Percentiles rank a stretch among this genome's conserved stretches.
These are phyloP conservation scores for Xylaria sp. DNA, from an alignment of 2,329 filamentous ascomycete species.

Conservation along the genomic window DNA sequence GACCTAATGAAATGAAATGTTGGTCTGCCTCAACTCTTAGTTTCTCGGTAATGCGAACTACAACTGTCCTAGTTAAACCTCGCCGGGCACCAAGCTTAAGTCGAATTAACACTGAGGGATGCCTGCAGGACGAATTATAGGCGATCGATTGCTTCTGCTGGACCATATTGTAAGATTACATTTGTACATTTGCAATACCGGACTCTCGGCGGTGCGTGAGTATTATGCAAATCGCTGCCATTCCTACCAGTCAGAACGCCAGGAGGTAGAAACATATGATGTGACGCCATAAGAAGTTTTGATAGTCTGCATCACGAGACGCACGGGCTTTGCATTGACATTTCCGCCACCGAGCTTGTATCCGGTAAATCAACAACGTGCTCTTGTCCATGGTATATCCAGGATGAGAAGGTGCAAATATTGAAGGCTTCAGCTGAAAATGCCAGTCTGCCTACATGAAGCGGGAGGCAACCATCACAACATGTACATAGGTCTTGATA, in stretches of 20 bases:
- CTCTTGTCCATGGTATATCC: neutral
- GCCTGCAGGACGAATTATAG: neutral
- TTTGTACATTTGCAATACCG: neutral
- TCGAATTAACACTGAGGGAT: neutral
- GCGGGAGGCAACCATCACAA: neutral
- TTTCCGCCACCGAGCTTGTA: neutral
- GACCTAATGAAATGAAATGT: neutral
- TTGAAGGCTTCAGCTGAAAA: conserved; percentile 3
- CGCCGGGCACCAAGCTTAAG: neutral
- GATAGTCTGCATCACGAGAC: neutral
- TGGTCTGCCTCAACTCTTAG: neutral
- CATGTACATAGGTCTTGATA: conserved; percentile 4
- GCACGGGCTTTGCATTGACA: neutral
- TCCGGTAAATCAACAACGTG: neutral
- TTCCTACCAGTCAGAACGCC: neutral
- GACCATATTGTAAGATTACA: conserved; percentile 3
- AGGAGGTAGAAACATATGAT: neutral
- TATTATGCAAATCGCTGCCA: neutral
- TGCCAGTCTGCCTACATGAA: neutral
- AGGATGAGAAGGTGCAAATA: neutral
- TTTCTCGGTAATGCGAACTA: conserved; percentile 3
- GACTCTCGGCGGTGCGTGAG: neutral
- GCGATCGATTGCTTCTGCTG: neutral
- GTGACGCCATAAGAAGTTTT: neutral
- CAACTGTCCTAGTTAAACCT: neutral